phyloP scores from a whole-genome alignment of 495 filamentous ascomycete species.

The Penicillium ochrochloron region DNA sequence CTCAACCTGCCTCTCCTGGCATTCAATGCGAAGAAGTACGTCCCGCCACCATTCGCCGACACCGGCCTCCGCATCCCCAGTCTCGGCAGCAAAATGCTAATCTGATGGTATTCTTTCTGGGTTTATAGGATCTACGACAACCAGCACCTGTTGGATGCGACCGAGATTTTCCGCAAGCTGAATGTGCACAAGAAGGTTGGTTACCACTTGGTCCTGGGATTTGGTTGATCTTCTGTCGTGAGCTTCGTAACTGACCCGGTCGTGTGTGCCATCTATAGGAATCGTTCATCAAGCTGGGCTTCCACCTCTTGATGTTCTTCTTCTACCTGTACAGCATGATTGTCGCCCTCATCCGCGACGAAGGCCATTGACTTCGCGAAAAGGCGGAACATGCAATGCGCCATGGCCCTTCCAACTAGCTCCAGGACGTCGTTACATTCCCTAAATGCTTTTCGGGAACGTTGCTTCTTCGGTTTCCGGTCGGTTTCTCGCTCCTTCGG shows the following conservation, averaged over 20 bases:
- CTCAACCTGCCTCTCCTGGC: constrained; percentile 91
- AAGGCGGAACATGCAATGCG: constrained; percentile 50
- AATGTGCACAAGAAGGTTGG: constrained; percentile 98
- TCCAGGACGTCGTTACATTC: constrained; percentile 13
- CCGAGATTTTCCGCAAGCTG: constrained; percentile 98
- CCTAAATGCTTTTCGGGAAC: constrained; percentile 4
- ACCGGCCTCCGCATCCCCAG: constrained; percentile 2
- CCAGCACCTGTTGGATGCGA: constrained; percentile 94
- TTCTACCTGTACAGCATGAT: constrained; percentile 99
- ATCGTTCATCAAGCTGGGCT: constrained; percentile 98
- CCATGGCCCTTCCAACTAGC: constrained; percentile 37
- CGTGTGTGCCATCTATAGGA: constrained; percentile 60
- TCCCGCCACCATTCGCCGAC: constrained; percentile 15
- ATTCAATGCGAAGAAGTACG: constrained; percentile 97
- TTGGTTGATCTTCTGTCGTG: background rate
- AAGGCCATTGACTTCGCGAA: constrained; percentile 70
- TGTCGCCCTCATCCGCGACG: constrained; percentile 94
- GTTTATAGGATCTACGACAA: constrained; percentile 86
- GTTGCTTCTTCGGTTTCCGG: background rate
- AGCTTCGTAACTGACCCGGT: constrained; percentile 18
- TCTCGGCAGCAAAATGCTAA: constrained; percentile 17
- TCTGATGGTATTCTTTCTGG: background rate
- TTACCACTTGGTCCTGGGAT: constrained; percentile 10
- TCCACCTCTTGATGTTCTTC: constrained; percentile 99
- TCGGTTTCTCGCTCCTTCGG: constrained; percentile 4